phyloP scores from a whole-genome alignment of 225 moss, liverwort and hornwort genomes.

The Marchantia paleacea region DNA sequence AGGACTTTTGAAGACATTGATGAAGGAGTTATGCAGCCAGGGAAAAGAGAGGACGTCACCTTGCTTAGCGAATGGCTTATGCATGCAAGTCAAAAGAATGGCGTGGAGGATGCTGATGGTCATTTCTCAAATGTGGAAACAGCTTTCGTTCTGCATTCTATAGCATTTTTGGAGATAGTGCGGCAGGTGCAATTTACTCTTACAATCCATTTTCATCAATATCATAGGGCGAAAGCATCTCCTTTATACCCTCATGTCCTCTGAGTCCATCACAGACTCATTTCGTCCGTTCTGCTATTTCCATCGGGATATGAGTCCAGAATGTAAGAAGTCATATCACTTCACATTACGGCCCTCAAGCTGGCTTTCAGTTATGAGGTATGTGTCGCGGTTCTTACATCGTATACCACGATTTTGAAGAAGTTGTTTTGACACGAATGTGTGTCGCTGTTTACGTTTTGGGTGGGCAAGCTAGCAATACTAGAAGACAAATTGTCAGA shows the following conservation, averaged over 20 bases:
- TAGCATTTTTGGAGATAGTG: constrained; percentile 87
- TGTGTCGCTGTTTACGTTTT: too few species aligned
- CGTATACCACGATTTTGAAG: too few species aligned
- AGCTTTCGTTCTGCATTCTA: constrained; percentile 76
- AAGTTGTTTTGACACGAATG: too few species aligned
- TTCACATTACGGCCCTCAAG: background rate
- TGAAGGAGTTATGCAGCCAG: constrained; percentile 62
- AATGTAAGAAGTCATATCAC: background rate
- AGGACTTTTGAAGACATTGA: constrained; percentile 22
- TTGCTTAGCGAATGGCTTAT: constrained; percentile 92
- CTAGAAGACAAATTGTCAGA: too few species aligned
- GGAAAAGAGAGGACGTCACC: constrained; percentile 92
- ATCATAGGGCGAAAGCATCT: constrained; percentile 1
- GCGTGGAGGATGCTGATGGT: constrained; percentile 67
- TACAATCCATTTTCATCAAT: constrained; percentile 15
- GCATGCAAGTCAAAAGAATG: constrained; percentile 73
- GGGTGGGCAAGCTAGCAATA: too few species aligned
- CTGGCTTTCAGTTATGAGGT: background rate
- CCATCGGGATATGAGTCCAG: background rate
- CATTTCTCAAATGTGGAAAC: constrained; percentile 73
- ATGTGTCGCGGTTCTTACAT: too few species aligned
- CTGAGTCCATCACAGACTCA: background rate
- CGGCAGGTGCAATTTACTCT: constrained; percentile 63
- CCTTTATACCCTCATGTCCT: background rate
- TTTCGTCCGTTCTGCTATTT: background rate